A percentile compares a stretch with the other conserved stretches of the same genome.
phyloP scores from a whole-genome alignment of 2,329 filamentous ascomycete genomes.

The Thyridium curvatum region DNA sequence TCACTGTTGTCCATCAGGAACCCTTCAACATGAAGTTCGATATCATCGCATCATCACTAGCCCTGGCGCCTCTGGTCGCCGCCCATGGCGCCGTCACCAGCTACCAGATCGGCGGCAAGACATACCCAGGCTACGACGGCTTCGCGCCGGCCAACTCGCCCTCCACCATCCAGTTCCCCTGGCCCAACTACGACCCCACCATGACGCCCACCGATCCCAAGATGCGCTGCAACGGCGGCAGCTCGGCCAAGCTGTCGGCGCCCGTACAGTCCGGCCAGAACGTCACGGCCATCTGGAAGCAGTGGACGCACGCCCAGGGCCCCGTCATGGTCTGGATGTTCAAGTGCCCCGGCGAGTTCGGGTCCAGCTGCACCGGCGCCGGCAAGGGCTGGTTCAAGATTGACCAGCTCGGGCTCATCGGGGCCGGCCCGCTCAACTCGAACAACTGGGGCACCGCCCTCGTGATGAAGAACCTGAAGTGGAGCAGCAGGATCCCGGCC shows the following conservation, averaged over 20 bases:
- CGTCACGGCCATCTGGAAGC: constrained; percentile 43
- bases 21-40: too few species aligned
- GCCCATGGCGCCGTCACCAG: constrained; percentile 34
- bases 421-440: constrained; percentile 29
- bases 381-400: constrained; percentile 51
- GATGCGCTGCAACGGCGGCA: constrained; percentile 47
- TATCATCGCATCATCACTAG: too few species aligned
- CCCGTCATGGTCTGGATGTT: constrained; percentile 51
- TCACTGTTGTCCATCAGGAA: too few species aligned
- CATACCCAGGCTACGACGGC: constrained; percentile 37
- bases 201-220: constrained; percentile 36
- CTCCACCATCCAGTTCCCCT: constrained; percentile 46
- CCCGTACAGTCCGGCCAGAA: constrained; percentile 36
- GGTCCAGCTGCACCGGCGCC: constrained; percentile 36
- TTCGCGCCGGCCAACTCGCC: constrained; percentile 37
- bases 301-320: constrained; percentile 50
- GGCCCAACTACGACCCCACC: constrained; percentile 48
- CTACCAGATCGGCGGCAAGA: constrained; percentile 37
- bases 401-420: constrained; percentile 41
- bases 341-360: constrained; percentile 39
- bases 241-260: constrained; percentile 32
- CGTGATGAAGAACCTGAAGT: too few species aligned
- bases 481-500: too few species aligned
- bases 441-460: constrained; percentile 16
- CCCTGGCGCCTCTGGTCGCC: constrained; percentile 5